Evolutionary conservation across 495 filamentous ascomycete genomes (phyloP), one percentile per base, ranked within the genome.

Genomic region (Aspergillus olivimuriae): DNA sequence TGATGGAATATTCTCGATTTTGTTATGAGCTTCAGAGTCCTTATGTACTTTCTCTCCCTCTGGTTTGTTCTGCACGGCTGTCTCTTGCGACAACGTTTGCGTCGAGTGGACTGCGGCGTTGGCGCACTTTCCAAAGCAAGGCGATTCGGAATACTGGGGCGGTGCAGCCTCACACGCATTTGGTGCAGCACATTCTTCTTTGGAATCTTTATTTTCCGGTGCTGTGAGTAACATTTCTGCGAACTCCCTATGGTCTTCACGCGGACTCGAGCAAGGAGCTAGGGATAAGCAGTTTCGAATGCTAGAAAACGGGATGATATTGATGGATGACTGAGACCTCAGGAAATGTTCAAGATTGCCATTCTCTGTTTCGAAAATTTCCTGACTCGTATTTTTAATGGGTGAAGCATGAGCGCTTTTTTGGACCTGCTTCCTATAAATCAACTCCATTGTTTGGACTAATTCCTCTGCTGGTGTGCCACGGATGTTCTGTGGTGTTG

Each of bases 161-260:
- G 14, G 2, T 21, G 20, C 24, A 6, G 24, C n/a, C n/a, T n/a
- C n/a, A n/a, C n/a, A n/a, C n/a, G n/a, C n/a, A n/a, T 4, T 4
- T 14, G 30, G 10, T 10, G 17, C 12, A 15, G 7, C n/a, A 2
- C n/a, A 28, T 11, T 40, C 18, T 5, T 36, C n/a, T 11, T 6
- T 16, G 8, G 30, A 15, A 1, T 14, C n/a, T 14, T 31, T 28
- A 21, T 45, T 34, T n/a, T 53, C 41, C 9, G 43, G 42, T 10
- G 60, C 59, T 37, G 58, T 55, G 11, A 57, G 50, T 12, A 69
- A 45, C 56, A 66, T 62, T 14, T 37, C 34, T 8, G 56, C 53
- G 38, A 70, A 48, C 26, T 66, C 62, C 35, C 44, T 48, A 2
- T 50, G 24, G 16, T 62, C 59, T 16, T 57, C 48, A 14, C 52